Evolutionary conservation across 1,284 basidiomycete species (phyloP), one percentile per base, ranked within the genome.

Genomic region (Heliocybe sulcata): DNA sequence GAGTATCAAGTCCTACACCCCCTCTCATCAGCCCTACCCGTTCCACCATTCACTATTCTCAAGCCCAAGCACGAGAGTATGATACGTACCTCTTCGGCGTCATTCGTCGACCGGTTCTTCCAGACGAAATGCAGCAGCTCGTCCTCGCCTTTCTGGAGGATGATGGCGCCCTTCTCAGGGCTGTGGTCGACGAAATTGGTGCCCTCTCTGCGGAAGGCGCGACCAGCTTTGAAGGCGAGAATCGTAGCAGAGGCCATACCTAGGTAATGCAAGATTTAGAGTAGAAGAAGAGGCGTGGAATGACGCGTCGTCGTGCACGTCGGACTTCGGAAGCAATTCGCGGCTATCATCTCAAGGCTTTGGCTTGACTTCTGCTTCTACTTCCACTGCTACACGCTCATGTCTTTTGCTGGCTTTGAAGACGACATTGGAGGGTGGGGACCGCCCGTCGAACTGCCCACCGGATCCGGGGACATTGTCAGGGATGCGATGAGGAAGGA

Each of bases 201-300:
- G 29, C 72, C 77, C 51, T 78, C 79, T 52, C 85, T 76, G 55
- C 87, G 73, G 57, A 85, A 81, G 0, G 82, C 82, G 26, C 87
- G 79, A n/a, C 89, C 90, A 2, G 90, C 89, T 64, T 91, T 91
- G 75, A 91, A 89, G 14, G 85, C 85, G 50, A 90, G 79, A 22
- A 62, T 74, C 56, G 59, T 64, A 50, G 57, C 49, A 42, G 23
- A n/a, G 49, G 50, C 26, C 12, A 38, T 19, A 19, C 19, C 19
- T 27, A 11, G 51, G 31, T 45, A 35, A 22, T 47, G 22, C 31
- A 51, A 38, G 55, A 29, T 42, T 20, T 16, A 31, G 12, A 25
- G 9, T 35, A 25, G 14, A 12, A 31, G 29, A 33, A 6, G 29
- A 23, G 14, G 12, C 20, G 23, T 42, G 9, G 25, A 35, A 31